Percentiles rank a stretch among this genome's conserved stretches.
These are phyloP conservation scores for Syncephalastrum racemosum DNA, from an alignment of 371 early-diverging fungal species.

Conservation along the genomic window DNA sequence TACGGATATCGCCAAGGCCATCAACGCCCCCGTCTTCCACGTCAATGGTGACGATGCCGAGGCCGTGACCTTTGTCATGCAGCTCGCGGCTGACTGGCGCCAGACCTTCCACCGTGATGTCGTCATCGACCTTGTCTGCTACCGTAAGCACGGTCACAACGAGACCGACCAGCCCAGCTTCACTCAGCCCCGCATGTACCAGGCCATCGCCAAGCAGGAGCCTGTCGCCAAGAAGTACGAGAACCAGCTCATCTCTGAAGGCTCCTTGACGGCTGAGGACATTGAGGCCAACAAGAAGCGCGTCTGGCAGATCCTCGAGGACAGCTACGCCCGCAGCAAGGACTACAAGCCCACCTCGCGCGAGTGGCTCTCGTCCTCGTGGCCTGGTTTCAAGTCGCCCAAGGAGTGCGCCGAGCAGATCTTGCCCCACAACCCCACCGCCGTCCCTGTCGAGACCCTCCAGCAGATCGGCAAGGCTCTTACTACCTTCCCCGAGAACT, in stretches of 20 bases:
- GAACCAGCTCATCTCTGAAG: conserved; percentile 79
- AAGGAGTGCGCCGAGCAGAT: conserved; percentile 77
- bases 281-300: conserved; percentile 86
- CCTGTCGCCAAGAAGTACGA: conserved; percentile 86
- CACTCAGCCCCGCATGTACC: conserved; percentile 98
- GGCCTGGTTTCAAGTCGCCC: conserved; percentile 86
- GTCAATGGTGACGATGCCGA: conserved; percentile 98
- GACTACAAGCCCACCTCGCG: conserved; percentile 84
- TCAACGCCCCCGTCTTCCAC: conserved; percentile 95
- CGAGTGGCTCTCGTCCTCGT: conserved; percentile 94
- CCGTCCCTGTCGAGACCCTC: conserved; percentile 74
- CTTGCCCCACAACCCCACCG: conserved; percentile 72
- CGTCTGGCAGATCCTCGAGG: conserved; percentile 89
- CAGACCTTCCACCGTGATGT: conserved; percentile 94
- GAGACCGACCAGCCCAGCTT: conserved; percentile 98
- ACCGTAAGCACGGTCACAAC: conserved; percentile 97
- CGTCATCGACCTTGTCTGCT: conserved; percentile 95
- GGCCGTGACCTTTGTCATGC: conserved; percentile 92
- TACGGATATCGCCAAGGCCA: conserved; percentile 96
- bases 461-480: conserved; percentile 80
- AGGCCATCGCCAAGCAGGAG: conserved; percentile 80
- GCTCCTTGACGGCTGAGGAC: conserved; percentile 77
- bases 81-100: conserved; percentile 95
- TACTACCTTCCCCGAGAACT: conserved; percentile 81
- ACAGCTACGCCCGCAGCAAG: conserved; percentile 86